Evolutionary conservation across 208 protist species (phyloP), one percentile per base, ranked within the genome.

Genomic region (Leishmania amazonensis): DNA sequence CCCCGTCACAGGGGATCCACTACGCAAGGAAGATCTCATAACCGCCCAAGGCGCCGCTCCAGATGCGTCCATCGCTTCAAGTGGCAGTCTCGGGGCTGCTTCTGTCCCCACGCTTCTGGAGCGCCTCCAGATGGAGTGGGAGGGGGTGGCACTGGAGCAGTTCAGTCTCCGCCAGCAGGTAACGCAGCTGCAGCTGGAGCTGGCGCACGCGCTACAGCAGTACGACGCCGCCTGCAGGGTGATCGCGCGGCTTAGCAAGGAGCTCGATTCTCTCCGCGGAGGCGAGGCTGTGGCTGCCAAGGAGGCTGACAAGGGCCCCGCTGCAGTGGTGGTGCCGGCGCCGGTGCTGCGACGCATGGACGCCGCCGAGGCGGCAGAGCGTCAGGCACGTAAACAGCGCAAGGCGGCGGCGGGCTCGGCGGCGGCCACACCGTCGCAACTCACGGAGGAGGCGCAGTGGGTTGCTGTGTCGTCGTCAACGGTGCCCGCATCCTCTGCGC

Each of bases 201-300:
- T 99, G 11, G 92, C 98, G 9, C 98, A 99, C 85, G 92, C 99
- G 9, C 87, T 99, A 75, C 99, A 99, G 83, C 98, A 99, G 92
- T 98, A 99, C 86, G 99, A 99, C 85, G 99, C 99, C 51, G 98
- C 99, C 5, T 99, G 98, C 87, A 90, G 98, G 31, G 99, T 99
- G 35, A 99, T 99, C 77, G 99, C 99, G 5, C 93, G 95, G 67
- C 89, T 99, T 38, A 96, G 95, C 47, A 90, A 92, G 62, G 92
- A 97, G 75, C 72, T 88, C 49, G 92, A 97, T 28, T 64, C 31
- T 7, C 82, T 89, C 21, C 84, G 67, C 3, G 79, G 76, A 8
- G 75, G 68, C 35, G 57, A 40, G 15, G 74, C 60, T 31, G 78
- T 17, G 21, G 76, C 64, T 28, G 80, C 64, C 38, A 74, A 75